Conservation (phyloP, 2,329 filamentous ascomycete genomes). For the Diaporthe ilicicola region DNA sequence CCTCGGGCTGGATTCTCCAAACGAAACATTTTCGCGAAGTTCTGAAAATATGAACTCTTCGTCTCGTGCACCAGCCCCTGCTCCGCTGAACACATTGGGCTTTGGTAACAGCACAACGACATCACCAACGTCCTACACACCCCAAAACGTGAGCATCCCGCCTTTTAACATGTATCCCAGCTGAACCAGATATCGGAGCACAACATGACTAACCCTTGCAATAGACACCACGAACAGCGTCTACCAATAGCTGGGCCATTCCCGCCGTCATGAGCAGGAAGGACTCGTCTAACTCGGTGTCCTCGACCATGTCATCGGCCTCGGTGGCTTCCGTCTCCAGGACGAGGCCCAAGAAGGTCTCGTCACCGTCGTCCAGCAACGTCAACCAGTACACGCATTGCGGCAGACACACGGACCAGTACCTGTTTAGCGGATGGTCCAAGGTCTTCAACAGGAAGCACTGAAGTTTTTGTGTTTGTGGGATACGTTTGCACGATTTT, state of each 20-base stretch:
- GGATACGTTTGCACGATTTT: not conserved
- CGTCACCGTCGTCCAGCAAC: slow-evolving; percentile 24
- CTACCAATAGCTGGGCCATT: not conserved
- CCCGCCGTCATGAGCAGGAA: not conserved
- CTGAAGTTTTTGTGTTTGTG: slow-evolving; percentile 1
- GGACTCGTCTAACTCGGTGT: slow-evolving; percentile 20
- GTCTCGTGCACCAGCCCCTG: slow-evolving; percentile 30
- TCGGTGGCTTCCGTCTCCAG: slow-evolving; percentile 1
- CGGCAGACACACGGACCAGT: slow-evolving; percentile 63
- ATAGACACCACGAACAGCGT: slow-evolving; percentile 24
- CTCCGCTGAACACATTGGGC: slow-evolving; percentile 31
- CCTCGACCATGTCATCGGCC: slow-evolving; percentile 25
- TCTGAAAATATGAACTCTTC: slow-evolving; percentile 29
- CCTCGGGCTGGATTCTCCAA: no score
- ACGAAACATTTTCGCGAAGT: not conserved
- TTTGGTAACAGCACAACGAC: slow-evolving; percentile 1
- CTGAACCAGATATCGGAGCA: not conserved
- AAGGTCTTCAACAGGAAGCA: slow-evolving; percentile 49
- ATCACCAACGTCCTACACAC: slow-evolving; percentile 32
- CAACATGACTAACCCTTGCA: not conserved
- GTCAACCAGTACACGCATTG: slow-evolving; percentile 63
- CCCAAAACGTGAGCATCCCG: slow-evolving; percentile 28
- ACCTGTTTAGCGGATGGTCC: slow-evolving; percentile 57
- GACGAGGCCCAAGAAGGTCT: slow-evolving; percentile 30
- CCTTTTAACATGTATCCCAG: not conserved